phyloP scores from a whole-genome alignment of 2,329 filamentous ascomycete species.

The Tolypocladium endophyticum region DNA sequence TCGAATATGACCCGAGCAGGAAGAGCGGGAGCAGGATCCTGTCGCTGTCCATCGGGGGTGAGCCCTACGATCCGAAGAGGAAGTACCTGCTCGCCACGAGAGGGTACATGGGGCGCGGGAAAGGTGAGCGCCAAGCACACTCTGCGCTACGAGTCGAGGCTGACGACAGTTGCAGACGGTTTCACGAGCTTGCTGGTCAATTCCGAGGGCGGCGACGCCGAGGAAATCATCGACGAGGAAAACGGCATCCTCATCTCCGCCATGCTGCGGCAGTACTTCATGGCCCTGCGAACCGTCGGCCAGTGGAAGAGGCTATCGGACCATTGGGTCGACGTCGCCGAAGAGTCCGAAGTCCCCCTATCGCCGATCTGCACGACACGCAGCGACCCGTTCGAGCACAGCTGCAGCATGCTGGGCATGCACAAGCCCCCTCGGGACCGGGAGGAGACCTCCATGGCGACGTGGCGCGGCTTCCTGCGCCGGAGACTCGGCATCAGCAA shows the following conservation, averaged over 20 bases:
- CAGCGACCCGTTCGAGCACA: constrained; percentile 16
- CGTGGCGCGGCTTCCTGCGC: constrained; percentile 26
- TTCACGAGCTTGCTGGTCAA: constrained; percentile 67
- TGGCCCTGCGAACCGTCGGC: constrained; percentile 71
- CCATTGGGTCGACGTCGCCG: constrained; percentile 59
- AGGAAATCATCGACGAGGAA: constrained; percentile 76
- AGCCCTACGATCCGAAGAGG: constrained; percentile 49
- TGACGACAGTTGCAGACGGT: constrained; percentile 43
- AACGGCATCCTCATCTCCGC: constrained; percentile 79
- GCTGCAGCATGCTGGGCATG: constrained; percentile 8
- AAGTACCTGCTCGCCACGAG: constrained; percentile 68
- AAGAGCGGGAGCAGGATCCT: constrained; percentile 53
- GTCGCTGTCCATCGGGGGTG: constrained; percentile 48
- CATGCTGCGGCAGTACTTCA: constrained; percentile 83
- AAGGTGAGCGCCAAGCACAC: constrained; percentile 29
- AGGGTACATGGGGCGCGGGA: constrained; percentile 82
- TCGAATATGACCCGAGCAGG: constrained; percentile 57
- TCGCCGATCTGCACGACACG: constrained; percentile 18
- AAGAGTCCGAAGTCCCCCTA: constrained; percentile 39
- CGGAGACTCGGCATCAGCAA: constrained; percentile 22
- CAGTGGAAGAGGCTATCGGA: constrained; percentile 65
- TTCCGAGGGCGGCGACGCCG: constrained; percentile 63
- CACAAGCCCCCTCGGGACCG: constrained; percentile 5
- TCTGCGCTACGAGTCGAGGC: no score
- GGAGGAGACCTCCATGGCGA: constrained; percentile 9